Evolutionary conservation across 2,329 filamentous ascomycete genomes (phyloP), one percentile per base, ranked within the genome.

Genomic region (Periconia sp.): DNA sequence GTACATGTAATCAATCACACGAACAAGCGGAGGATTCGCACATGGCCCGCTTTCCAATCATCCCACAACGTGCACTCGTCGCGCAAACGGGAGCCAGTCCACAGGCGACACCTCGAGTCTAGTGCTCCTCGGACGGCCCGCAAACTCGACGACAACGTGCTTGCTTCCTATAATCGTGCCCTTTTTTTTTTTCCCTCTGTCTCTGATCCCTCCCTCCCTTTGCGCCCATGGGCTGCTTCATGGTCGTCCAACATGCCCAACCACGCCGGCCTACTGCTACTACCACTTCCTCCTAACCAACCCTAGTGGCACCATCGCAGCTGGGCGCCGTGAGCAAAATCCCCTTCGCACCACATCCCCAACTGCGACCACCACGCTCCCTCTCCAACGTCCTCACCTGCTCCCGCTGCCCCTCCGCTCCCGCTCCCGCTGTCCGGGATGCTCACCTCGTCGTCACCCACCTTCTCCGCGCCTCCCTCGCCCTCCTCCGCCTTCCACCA

Each of bases 401-500:
- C 41, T 27, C 23, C 23, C 23, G 23, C 23, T 27, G 23, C 23
- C 23, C 5, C 23, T 27, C 35, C 41, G 17, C 40, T 27, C 14
- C 17, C 33, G 23, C 45, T 47, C n/a, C 18, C 23, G 43, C 33
- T 37, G 20, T 18, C 14, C 43, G 45, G 45, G 33, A 73, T 73
- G 70, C 69, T 70, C 57, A 69, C 68, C 47, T 71, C 66, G 49
- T 63, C 66, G 41, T 71, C 70, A 44, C 71, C 70, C 41, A 74
- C 69, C 49, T 64, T 74, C 45, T 74, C 72, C 31, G 69, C 72
- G 52, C 66, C 71, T 46, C 54, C 69, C 37, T 74, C 72, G 55
- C 71, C 70, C 52, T 68, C 66, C 50, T 64, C 67, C 11, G 50
- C 69, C 33, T 72, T 73, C 61, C 69, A 71, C 61, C 41, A 63